Evolutionary conservation across 176 grass and related monocot species (phyloP).

Genomic region (Eleusine coracana): DNA sequence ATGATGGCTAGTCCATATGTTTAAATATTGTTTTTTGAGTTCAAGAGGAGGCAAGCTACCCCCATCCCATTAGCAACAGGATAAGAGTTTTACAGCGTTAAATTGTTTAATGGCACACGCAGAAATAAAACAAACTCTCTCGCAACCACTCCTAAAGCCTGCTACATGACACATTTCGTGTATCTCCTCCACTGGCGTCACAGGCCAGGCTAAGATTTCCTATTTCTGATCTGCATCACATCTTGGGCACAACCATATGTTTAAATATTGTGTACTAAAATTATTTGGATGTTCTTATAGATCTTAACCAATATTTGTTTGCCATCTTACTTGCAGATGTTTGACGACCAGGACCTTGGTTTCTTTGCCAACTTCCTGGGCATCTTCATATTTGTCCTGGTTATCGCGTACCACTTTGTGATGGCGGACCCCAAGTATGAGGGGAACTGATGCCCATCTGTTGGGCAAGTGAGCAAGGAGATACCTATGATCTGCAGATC

Average conservation of each 20-base stretch:
- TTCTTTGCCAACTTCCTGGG: constrained; percentile 96
- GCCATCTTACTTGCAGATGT: constrained; percentile 62
- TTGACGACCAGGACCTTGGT: constrained; percentile 92
- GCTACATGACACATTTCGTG: too few relatives aligned
- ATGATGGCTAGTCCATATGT: not conserved
- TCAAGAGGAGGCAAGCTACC: too few relatives aligned
- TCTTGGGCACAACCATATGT: too few relatives aligned
- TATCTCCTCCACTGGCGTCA: too few relatives aligned
- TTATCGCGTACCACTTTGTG: constrained; percentile 84
- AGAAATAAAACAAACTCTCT: too few relatives aligned
- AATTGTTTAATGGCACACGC: too few relatives aligned
- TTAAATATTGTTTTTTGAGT: too few relatives aligned
- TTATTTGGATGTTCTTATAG: not conserved
- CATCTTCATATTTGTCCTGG: constrained; percentile 86
- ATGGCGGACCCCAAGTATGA: constrained; percentile 78
- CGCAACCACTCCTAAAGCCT: too few relatives aligned
- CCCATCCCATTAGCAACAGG: too few relatives aligned
- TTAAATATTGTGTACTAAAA: not conserved
- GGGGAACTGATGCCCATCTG: not conserved
- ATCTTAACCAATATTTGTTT: constrained; percentile 18
- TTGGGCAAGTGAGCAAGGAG: not conserved
- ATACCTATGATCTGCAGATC: not conserved
- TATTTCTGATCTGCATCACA: too few relatives aligned
- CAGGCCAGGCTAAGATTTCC: too few relatives aligned
- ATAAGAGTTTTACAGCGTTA: too few relatives aligned